Conservation (phyloP, 202 grass and related monocot species). For the Carex sylvatica region DNA sequence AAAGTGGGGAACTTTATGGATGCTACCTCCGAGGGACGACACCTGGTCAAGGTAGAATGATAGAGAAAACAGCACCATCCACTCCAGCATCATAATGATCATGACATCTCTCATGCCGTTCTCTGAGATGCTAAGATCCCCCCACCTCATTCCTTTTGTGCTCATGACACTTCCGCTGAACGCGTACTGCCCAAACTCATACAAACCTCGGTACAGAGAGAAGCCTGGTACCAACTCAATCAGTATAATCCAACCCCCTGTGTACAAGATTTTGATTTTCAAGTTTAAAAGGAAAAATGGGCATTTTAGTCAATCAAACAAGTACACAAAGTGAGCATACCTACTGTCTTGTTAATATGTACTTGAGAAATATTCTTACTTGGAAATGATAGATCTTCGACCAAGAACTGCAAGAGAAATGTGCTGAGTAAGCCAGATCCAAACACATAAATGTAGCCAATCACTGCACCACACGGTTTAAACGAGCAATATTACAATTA, state of each 20-base stretch:
- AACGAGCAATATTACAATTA: background rate
- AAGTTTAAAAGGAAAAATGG: background rate
- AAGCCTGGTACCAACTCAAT: conserved; percentile 90
- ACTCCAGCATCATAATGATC: conserved; percentile 77
- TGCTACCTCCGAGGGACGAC: conserved; percentile 36
- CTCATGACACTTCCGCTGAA: conserved; percentile 46
- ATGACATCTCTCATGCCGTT: conserved; percentile 67
- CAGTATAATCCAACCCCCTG: conserved; percentile 59
- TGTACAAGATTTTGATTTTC: conserved; percentile 21
- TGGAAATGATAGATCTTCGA: conserved; percentile 65
- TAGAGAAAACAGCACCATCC: conserved; percentile 52
- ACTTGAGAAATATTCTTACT: conserved; percentile 44
- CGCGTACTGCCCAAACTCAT: conserved; percentile 65
- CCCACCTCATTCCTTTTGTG: conserved; percentile 62
- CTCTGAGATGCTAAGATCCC: conserved; percentile 37
- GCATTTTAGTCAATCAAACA: background rate
- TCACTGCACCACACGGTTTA: conserved; percentile 40
- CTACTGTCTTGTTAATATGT: background rate
- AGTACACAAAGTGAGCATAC: background rate
- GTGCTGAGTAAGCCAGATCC: conserved; percentile 63
- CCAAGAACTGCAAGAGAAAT: conserved; percentile 73
- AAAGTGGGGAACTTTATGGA: conserved; percentile 39
- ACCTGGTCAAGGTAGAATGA: conserved; percentile 64
- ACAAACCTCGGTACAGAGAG: conserved; percentile 67
- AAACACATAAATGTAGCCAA: conserved; percentile 91